phyloP scores from a whole-genome alignment of 139 green algal genomes.

The Chlorella ohadii region DNA sequence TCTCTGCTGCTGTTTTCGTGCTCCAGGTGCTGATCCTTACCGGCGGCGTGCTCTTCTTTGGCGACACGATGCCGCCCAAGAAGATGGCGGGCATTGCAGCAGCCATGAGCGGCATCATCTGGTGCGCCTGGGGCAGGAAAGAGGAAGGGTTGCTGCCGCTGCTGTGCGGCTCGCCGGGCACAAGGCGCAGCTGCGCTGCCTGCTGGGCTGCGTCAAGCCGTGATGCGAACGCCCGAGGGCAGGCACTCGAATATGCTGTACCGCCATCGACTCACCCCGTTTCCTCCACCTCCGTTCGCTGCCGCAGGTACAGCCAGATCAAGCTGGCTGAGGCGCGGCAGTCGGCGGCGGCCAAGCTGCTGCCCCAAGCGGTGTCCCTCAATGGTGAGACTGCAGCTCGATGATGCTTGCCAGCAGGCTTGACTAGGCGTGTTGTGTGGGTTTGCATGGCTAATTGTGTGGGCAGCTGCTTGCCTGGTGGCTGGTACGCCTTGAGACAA shows the following conservation, averaged over 20 bases:
- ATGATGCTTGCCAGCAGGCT: too few species aligned
- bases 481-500: too few species aligned
- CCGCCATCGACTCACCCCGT: neutral
- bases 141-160: too few species aligned
- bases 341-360: slow-evolving; percentile 18
- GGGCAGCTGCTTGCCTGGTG: too few species aligned
- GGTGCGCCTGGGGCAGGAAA: slow-evolving; percentile 47
- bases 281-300: neutral
- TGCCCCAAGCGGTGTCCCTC: neutral
- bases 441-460: too few species aligned
- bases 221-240: too few species aligned
- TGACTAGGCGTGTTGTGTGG: too few species aligned
- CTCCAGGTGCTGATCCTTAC: slow-evolving; percentile 81
- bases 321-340: slow-evolving; percentile 40
- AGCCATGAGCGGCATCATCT: slow-evolving; percentile 86
- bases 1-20: too few species aligned
- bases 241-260: too few species aligned
- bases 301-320: slow-evolving; percentile 44
- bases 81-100: slow-evolving; percentile 78
- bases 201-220: too few species aligned
- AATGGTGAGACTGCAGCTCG: neutral
- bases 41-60: slow-evolving; percentile 86
- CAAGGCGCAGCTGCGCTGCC: too few species aligned
- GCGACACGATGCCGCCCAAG: slow-evolving; percentile 80
- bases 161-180: too few species aligned